Conservation (phyloP, 371 early-diverging fungal genomes). For the Zancudomyces culisetae region DNA sequence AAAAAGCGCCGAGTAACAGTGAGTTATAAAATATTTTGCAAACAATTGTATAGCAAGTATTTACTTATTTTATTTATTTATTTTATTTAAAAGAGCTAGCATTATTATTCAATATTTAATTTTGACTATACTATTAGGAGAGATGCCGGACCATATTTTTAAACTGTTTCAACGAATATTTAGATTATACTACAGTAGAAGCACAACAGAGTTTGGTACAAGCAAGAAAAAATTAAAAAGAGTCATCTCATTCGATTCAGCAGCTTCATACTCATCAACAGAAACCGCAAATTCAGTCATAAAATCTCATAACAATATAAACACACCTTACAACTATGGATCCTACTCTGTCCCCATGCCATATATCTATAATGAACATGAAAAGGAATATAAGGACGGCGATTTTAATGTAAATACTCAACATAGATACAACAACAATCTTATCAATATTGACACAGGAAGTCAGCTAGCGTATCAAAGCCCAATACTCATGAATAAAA, state of each 20-base stretch:
- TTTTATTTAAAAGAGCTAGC: background rate
- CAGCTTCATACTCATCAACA: background rate
- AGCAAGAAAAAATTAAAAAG: constrained; percentile 9
- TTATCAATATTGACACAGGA: background rate
- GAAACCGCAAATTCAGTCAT: background rate
- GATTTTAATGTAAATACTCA: background rate
- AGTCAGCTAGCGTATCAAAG: background rate
- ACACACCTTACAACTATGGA: background rate
- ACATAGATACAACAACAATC: background rate
- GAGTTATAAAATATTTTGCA: background rate
- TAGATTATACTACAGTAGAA: constrained; percentile 14
- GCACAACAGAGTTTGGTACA: constrained; percentile 8
- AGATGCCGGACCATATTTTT: constrained; percentile 12
- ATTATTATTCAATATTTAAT: background rate
- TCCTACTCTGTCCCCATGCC: background rate
- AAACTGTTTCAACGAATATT: constrained; percentile 14
- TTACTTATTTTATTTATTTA: background rate
- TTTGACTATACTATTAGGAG: background rate
- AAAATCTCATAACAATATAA: background rate
- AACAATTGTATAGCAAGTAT: background rate
- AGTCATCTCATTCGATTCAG: background rate
- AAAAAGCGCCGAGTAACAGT: constrained; percentile 27
- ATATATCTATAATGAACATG: background rate
- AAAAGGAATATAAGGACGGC: background rate
- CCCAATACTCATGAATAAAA: background rate